These are phyloP conservation scores for Wickerhamiella azymoides DNA, from an alignment of 805 yeast genomes.

Conservation along the genomic window DNA sequence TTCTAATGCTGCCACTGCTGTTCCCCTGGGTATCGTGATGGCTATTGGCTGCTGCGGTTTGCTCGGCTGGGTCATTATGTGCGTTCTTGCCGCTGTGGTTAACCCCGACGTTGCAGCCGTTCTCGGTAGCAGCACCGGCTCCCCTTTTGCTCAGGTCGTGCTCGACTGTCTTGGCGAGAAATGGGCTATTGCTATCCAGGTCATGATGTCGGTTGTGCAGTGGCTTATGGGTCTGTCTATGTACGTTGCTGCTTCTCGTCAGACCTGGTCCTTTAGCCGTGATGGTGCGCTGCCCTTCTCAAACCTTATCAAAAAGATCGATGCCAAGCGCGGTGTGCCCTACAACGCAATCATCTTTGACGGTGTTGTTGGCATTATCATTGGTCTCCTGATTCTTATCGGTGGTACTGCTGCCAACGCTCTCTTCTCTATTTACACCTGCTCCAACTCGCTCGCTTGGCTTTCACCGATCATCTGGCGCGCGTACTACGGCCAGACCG, in stretches of 20 bases:
- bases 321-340: constrained; percentile 46
- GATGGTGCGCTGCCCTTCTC: constrained; percentile 63
- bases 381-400: constrained; percentile 47
- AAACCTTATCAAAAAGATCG: constrained; percentile 40
- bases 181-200: constrained; percentile 54
- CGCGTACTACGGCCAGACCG: constrained; percentile 29
- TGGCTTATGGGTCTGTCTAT: constrained; percentile 53
- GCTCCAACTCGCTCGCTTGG: constrained; percentile 54
- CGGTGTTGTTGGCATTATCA: constrained; percentile 33
- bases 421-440: constrained; percentile 48
- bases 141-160: constrained; percentile 52
- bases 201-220: constrained; percentile 44
- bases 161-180: constrained; percentile 47
- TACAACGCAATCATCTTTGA: constrained; percentile 47
- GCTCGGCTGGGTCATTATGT: constrained; percentile 43
- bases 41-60: constrained; percentile 45
- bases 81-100: constrained; percentile 38
- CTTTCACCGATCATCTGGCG: constrained; percentile 43
- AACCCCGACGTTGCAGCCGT: constrained; percentile 32
- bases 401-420: constrained; percentile 51
- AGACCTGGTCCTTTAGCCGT: constrained; percentile 63
- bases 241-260: constrained; percentile 52
- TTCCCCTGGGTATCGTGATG: constrained; percentile 50
- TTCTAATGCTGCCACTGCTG: constrained; percentile 43
- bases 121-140: constrained; percentile 36